These are phyloP conservation scores for Basidiobolus meristosporus DNA, from an alignment of 371 early-diverging fungal species.

Conservation along the genomic window DNA sequence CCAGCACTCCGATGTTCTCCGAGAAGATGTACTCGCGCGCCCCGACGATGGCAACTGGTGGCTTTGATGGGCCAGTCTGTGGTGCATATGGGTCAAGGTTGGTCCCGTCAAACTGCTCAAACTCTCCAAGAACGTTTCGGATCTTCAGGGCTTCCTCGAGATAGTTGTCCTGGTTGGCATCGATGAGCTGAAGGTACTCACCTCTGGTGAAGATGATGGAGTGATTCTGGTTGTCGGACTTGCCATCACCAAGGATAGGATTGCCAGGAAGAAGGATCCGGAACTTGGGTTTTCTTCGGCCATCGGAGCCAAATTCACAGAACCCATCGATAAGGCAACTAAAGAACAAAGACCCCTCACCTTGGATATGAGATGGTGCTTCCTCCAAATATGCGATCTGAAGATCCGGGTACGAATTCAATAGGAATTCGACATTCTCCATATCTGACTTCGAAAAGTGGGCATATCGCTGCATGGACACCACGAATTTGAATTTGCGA, in stretches of 20 bases:
- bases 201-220: constrained; percentile 73
- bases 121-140: constrained; percentile 68
- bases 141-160: constrained; percentile 79
- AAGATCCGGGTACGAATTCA: constrained; percentile 60
- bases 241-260: constrained; percentile 81
- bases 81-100: constrained; percentile 6
- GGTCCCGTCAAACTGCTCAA: constrained; percentile 49
- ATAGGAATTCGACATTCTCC: constrained; percentile 58
- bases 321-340: constrained; percentile 59
- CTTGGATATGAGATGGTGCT: constrained; percentile 17
- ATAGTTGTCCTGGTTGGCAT: constrained; percentile 87
- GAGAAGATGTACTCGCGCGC: constrained; percentile 83
- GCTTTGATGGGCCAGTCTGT: constrained; percentile 7
- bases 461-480: constrained; percentile 77
- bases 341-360: constrained; percentile 31
- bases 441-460: constrained; percentile 53
- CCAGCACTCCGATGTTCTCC: constrained; percentile 70
- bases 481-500: constrained; percentile 67
- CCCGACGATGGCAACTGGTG: constrained; percentile 80
- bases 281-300: constrained; percentile 49
- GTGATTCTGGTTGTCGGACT: constrained; percentile 82
- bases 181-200: constrained; percentile 66
- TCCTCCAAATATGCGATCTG: constrained; percentile 73
- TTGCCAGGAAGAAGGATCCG: constrained; percentile 68
- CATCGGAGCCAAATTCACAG: constrained; percentile 35